These are phyloP conservation scores for Ballota nigra DNA, from an alignment of 257 asterid species.

Conservation along the genomic window DNA sequence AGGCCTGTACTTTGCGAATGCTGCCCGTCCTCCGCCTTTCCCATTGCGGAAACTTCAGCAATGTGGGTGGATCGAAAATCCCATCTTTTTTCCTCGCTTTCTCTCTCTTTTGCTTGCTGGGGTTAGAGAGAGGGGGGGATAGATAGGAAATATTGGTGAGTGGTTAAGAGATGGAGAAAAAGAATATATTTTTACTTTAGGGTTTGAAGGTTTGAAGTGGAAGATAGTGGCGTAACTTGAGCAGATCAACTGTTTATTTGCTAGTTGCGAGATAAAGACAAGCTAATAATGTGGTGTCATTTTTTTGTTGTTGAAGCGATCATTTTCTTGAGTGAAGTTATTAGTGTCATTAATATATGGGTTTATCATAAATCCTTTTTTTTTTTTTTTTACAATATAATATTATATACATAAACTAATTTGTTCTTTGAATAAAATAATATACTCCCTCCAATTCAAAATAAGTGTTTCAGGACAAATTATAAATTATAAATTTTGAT, in stretches of 20 bases:
- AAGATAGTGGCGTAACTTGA: constrained; percentile 49
- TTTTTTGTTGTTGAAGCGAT: constrained; percentile 1
- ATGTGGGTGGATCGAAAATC: constrained; percentile 54
- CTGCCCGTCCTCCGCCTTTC: constrained; percentile 66
- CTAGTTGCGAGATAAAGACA: constrained; percentile 38
- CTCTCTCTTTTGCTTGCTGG: constrained; percentile 5
- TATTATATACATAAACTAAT: no score
- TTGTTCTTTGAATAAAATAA: no score
- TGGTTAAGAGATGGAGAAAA: constrained; percentile 44
- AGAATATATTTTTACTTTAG: constrained; percentile 30
- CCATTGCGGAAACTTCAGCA: constrained; percentile 59
- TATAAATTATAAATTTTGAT: no score
- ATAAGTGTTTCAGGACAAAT: no score
- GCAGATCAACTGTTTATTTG: constrained; percentile 46
- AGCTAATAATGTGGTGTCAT: constrained; percentile 21
- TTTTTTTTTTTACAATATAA: no score
- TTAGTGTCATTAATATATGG: background rate
- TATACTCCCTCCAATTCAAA: no score
- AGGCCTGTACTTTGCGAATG: constrained; percentile 41
- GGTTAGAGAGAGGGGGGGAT: constrained; percentile 15
- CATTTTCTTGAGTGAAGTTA: background rate
- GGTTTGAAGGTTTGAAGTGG: constrained; percentile 40
- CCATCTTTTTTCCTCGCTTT: constrained; percentile 20
- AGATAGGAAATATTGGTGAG: constrained; percentile 34
- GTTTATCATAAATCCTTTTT: no score